Evolutionary conservation across 2,329 filamentous ascomycete genomes (phyloP).

Genomic region (Aspergillus arachidicola): DNA sequence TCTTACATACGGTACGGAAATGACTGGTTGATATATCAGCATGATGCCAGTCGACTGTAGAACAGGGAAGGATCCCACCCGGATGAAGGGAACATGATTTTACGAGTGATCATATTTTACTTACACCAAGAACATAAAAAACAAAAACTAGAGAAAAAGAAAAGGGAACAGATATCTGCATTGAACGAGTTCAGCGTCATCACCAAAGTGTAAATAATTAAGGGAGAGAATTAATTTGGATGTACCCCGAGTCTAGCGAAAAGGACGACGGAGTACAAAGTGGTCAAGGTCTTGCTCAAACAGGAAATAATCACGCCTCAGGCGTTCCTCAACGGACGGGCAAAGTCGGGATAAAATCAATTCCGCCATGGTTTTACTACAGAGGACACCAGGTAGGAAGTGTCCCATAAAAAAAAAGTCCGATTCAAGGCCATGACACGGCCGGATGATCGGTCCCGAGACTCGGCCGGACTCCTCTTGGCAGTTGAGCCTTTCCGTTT

Average conservation of each 20-base stretch:
- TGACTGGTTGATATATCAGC: neutral
- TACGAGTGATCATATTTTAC: neutral
- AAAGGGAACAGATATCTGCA: neutral
- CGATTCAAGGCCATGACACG: conserved; percentile 1
- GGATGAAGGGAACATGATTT: neutral
- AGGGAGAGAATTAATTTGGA: neutral
- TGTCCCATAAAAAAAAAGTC: neutral
- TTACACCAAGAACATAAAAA: neutral
- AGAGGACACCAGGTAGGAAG: neutral
- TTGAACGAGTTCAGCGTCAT: neutral
- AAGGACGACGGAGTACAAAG: neutral
- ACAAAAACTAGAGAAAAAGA: neutral
- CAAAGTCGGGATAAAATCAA: conserved; percentile 16
- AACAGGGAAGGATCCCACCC: neutral
- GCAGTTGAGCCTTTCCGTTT: conserved; percentile 2
- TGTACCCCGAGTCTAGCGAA: neutral
- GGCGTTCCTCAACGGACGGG: neutral
- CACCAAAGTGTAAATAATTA: neutral
- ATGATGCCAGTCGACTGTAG: neutral
- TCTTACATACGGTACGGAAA: neutral
- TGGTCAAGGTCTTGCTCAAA: neutral
- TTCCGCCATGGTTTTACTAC: conserved; percentile 8
- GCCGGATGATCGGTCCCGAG: conserved; percentile 19
- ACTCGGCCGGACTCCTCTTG: conserved; percentile 16
- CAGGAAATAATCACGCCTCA: neutral